These are phyloP conservation scores for Artemisia annua DNA, from an alignment of 129 eudicot genomes.

Conservation along the genomic window DNA sequence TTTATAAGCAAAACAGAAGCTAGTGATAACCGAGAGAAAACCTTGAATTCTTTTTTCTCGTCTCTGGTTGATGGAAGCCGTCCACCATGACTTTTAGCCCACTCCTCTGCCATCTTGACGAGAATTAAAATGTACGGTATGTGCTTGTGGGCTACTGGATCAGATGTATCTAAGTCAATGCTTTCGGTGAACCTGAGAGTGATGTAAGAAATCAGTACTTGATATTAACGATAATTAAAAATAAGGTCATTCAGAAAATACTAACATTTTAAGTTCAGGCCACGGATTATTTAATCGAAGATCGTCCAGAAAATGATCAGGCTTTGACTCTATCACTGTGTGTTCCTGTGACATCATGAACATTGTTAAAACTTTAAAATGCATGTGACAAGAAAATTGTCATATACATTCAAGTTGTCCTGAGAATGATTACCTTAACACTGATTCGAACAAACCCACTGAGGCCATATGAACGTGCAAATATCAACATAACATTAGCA, in stretches of 20 bases:
- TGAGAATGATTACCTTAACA: slow-evolving; percentile 61
- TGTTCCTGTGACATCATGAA: slow-evolving; percentile 65
- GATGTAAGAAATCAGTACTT: neutral
- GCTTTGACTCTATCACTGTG: slow-evolving; percentile 91
- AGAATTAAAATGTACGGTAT: slow-evolving; percentile 88
- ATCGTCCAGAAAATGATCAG: slow-evolving; percentile 95
- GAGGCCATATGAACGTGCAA: slow-evolving; percentile 96
- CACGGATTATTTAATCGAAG: slow-evolving; percentile 94
- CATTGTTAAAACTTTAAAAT: neutral
- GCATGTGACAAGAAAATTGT: neutral
- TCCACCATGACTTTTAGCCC: slow-evolving; percentile 88
- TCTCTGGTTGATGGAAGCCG: slow-evolving; percentile 78
- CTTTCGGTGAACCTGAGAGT: slow-evolving; percentile 64
- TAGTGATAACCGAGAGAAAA: slow-evolving; percentile 20
- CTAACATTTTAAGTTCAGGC: slow-evolving; percentile 90
- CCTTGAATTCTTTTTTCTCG: slow-evolving; percentile 90
- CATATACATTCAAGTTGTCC: neutral
- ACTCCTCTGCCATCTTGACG: slow-evolving; percentile 77
- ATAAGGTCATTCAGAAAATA: neutral
- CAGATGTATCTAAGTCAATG: slow-evolving; percentile 56
- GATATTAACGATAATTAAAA: slow-evolving; percentile 5
- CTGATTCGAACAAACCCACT: slow-evolving; percentile 93
- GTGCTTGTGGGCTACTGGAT: slow-evolving; percentile 89
- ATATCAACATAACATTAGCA: slow-evolving; percentile 72
- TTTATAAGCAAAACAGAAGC: neutral